phyloP scores from a whole-genome alignment of 176 grass and related monocot species.

The Triticum timopheevii region DNA sequence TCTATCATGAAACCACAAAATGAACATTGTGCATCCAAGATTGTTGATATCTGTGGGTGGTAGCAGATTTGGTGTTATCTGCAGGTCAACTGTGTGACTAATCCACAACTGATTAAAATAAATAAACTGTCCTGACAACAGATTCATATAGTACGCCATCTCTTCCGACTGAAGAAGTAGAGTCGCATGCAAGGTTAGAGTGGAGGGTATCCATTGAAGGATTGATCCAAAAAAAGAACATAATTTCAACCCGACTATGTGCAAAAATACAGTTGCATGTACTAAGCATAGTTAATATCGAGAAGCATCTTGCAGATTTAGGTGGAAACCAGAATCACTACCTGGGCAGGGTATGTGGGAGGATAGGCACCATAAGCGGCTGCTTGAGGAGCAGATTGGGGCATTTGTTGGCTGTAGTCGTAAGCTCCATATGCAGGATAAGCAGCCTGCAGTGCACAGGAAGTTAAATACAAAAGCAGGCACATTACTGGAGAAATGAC shows the following conservation, averaged over 20 bases:
- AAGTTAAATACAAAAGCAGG: background rate
- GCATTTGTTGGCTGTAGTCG: slow-evolving; percentile 63
- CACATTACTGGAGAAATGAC: background rate
- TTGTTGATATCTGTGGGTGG: background rate
- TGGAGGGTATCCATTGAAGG: background rate
- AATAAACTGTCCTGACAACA: background rate
- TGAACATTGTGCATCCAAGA: background rate
- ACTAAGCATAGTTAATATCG: background rate
- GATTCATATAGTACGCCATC: background rate
- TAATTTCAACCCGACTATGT: background rate
- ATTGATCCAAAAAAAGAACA: background rate
- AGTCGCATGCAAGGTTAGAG: background rate
- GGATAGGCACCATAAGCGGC: slow-evolving; percentile 71
- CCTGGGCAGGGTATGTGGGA: slow-evolving; percentile 70
- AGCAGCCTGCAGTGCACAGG: slow-evolving; percentile 23
- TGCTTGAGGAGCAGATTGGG: slow-evolving; percentile 57
- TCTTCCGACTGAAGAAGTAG: background rate
- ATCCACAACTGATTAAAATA: background rate
- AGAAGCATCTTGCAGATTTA: slow-evolving; percentile 16
- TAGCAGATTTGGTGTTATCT: background rate
- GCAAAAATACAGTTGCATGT: slow-evolving; percentile 2
- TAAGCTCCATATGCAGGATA: slow-evolving; percentile 70
- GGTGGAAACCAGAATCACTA: slow-evolving; percentile 22
- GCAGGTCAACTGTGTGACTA: background rate
- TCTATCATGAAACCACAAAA: background rate